Evolutionary conservation across 2,329 filamentous ascomycete species (phyloP).

Genomic region (Diplodia seriata): DNA sequence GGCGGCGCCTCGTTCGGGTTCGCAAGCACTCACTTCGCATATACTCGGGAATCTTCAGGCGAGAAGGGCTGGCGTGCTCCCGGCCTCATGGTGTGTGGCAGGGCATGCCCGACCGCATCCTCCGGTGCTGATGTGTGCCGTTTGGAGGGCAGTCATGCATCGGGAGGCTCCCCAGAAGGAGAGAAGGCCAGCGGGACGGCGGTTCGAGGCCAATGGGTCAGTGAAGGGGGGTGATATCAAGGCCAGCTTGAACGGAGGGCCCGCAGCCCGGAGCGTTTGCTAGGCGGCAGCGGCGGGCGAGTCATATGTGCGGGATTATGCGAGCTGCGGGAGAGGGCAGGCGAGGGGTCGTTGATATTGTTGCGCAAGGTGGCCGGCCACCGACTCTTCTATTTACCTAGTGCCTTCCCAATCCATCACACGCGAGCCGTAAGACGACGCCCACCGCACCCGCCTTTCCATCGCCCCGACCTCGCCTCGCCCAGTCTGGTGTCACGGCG

Average conservation of each 20-base stretch:
- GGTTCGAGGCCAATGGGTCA: constrained; percentile 3
- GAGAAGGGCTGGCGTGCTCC: not conserved
- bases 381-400: constrained; percentile 33
- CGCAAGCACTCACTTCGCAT: not conserved
- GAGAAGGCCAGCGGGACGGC: not conserved
- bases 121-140: constrained; percentile 4
- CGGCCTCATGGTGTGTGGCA: not conserved
- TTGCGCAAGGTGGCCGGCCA: constrained; percentile 30
- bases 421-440: constrained; percentile 32
- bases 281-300: constrained; percentile 3
- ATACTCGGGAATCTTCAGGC: constrained; percentile 1
- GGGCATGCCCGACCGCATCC: not conserved
- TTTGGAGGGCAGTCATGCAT: not conserved
- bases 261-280: not conserved
- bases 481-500: constrained; percentile 23
- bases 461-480: constrained; percentile 12
- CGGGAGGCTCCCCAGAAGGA: not conserved
- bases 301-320: constrained; percentile 29
- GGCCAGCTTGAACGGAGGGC: not conserved
- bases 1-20: not conserved
- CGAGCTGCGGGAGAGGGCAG: constrained; percentile 23
- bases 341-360: constrained; percentile 32
- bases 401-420: constrained; percentile 32
- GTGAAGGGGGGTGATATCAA: constrained; percentile 7
- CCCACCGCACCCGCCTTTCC: constrained; percentile 17